Conservation (phyloP, 208 protist genomes). For the Angomonas ambiguus region DNA sequence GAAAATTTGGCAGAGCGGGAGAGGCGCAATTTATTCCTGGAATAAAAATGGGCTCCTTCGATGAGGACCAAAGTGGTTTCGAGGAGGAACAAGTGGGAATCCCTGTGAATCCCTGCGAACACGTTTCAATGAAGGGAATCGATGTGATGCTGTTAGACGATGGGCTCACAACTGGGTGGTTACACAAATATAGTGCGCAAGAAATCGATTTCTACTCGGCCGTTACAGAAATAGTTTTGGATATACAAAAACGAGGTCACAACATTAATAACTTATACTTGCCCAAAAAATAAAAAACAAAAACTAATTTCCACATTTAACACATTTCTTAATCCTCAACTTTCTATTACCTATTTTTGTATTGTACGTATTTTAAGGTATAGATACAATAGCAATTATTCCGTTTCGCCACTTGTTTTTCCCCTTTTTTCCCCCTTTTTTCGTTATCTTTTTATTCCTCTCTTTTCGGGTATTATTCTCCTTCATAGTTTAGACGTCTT, state of each 20-base stretch:
- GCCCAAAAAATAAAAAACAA: conserved; percentile 14
- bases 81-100: conserved; percentile 22
- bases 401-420: background rate
- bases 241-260: conserved; percentile 65
- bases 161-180: conserved; percentile 60
- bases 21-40: conserved; percentile 70
- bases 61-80: conserved; percentile 13
- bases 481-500: background rate
- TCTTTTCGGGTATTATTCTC: conserved; percentile 8
- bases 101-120: conserved; percentile 51
- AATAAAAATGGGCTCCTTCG: conserved; percentile 7
- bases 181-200: conserved; percentile 55
- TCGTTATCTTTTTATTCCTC: conserved; percentile 15
- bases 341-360: no score
- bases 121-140: conserved; percentile 73
- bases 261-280: conserved; percentile 67
- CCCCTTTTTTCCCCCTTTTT: background rate
- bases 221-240: conserved; percentile 48
- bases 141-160: conserved; percentile 86
- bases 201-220: conserved; percentile 67
- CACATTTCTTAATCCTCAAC: background rate
- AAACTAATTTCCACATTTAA: conserved; percentile 5
- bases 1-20: conserved; percentile 39
- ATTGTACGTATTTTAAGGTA: no score
- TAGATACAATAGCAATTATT: no score